A percentile compares a stretch with the other conserved stretches of the same genome.
Evolutionary conservation across 106 monocot genomes (phyloP).

Genomic region (Apostasia ramifera): DNA sequence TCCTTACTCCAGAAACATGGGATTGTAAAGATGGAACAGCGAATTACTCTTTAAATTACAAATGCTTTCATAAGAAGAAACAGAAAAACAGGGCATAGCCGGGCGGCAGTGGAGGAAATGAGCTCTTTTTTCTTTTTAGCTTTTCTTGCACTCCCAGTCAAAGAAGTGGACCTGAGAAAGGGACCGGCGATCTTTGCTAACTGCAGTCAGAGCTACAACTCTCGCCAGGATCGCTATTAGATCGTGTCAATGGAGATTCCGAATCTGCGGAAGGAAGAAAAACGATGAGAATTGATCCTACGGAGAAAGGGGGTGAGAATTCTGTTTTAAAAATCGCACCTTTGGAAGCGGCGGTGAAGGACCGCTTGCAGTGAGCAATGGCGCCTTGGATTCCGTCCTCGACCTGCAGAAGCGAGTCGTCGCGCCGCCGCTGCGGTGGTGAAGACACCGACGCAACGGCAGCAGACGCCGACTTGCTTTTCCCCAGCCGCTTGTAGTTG

Average conservation of each 20-base stretch:
- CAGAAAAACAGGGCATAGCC: too few relatives aligned
- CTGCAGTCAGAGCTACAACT: too few relatives aligned
- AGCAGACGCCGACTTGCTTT: constrained; percentile 46
- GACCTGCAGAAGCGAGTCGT: constrained; percentile 64
- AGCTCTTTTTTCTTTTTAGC: too few relatives aligned
- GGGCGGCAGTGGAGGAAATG: too few relatives aligned
- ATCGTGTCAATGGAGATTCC: neutral
- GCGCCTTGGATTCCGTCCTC: constrained; percentile 86
- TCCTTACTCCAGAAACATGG: too few relatives aligned
- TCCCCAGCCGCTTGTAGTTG: constrained; percentile 45
- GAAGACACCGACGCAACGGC: constrained; percentile 28
- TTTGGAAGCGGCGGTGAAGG: constrained; percentile 38
- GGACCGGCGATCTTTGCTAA: too few relatives aligned
- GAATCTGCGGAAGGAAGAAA: neutral
- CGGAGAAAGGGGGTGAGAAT: neutral
- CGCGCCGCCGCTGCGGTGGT: constrained; percentile 21
- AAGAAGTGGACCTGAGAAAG: too few relatives aligned
- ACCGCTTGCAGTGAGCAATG: constrained; percentile 85
- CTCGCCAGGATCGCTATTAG: neutral
- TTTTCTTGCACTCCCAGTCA: too few relatives aligned
- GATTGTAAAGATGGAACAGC: too few relatives aligned
- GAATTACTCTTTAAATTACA: too few relatives aligned
- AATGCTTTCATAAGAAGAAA: too few relatives aligned
- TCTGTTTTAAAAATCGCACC: constrained; percentile 14
- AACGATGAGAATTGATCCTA: too few relatives aligned